A percentile compares a stretch with the other conserved stretches of the same genome.
These are phyloP conservation scores for Hylodesmum podocarpum DNA, from an alignment of 306 rosid species.

Conservation along the genomic window DNA sequence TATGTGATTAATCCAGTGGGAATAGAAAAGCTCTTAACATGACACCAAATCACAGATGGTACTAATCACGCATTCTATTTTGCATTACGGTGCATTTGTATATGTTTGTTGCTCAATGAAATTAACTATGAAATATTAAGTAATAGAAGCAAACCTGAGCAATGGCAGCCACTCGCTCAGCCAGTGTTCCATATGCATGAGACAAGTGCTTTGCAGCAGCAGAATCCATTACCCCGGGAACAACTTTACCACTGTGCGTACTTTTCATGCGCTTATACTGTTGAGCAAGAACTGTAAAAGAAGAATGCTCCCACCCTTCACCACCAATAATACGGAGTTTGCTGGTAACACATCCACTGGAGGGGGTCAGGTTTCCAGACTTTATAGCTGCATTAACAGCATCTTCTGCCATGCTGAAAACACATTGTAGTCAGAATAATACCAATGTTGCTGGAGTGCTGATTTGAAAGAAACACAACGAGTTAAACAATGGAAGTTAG, in stretches of 20 bases:
- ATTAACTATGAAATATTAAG: constrained; percentile 18
- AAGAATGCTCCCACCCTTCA: constrained; percentile 92
- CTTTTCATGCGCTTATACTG: constrained; percentile 90
- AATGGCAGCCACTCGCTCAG: constrained; percentile 86
- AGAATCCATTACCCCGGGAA: constrained; percentile 94
- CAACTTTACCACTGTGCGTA: constrained; percentile 69
- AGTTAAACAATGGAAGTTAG: not conserved
- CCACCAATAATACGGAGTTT: constrained; percentile 75
- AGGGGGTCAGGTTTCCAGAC: constrained; percentile 83
- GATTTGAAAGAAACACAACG: constrained; percentile 23
- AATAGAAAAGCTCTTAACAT: constrained; percentile 4
- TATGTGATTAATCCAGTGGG: not conserved
- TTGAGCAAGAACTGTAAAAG: constrained; percentile 89
- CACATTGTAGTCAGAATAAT: constrained; percentile 34
- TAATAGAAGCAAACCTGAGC: constrained; percentile 77
- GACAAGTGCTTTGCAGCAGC: constrained; percentile 85
- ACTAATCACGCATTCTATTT: not conserved
- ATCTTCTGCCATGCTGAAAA: constrained; percentile 99
- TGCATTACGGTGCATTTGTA: constrained; percentile 3
- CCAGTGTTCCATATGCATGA: constrained; percentile 82
- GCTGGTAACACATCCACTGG: constrained; percentile 62
- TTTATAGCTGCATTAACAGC: constrained; percentile 90
- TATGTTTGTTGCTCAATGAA: constrained; percentile 3
- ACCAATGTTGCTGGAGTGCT: constrained; percentile 12
- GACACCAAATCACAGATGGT: not conserved